Conservation (phyloP, 257 asterid species). For the Cruciata laevipes region DNA sequence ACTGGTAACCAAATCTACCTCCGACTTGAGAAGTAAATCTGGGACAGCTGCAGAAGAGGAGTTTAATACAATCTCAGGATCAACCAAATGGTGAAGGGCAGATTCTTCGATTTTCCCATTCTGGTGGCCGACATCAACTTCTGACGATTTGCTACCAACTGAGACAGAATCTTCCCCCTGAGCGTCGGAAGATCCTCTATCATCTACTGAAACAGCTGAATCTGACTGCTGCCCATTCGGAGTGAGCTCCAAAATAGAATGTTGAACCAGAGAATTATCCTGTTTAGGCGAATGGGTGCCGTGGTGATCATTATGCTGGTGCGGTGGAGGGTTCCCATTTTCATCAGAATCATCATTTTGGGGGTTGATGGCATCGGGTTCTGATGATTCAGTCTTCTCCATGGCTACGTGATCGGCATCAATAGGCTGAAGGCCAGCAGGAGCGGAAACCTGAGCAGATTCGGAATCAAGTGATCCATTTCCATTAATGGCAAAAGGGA, state of each 20-base stretch:
- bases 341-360: no score
- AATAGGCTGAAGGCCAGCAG: neutral
- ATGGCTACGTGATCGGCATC: neutral
- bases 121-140: neutral
- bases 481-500: neutral
- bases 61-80: neutral
- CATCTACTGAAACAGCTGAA: neutral
- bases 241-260: neutral
- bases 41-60: neutral
- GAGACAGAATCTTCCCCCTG: neutral
- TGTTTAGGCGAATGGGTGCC: neutral
- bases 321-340: neutral
- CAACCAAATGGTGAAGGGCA: neutral
- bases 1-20: neutral
- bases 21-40: neutral
- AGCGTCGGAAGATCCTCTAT: neutral
- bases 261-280: neutral
- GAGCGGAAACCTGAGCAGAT: neutral
- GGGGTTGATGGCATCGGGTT: no score
- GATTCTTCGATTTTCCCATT: constrained; percentile 6
- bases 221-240: neutral
- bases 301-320: neutral
- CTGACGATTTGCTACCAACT: neutral
- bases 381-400: no score
- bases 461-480: constrained; percentile 6